phyloP scores from a whole-genome alignment of 139 green algal genomes.

The Ettlia oleoabundans region DNA sequence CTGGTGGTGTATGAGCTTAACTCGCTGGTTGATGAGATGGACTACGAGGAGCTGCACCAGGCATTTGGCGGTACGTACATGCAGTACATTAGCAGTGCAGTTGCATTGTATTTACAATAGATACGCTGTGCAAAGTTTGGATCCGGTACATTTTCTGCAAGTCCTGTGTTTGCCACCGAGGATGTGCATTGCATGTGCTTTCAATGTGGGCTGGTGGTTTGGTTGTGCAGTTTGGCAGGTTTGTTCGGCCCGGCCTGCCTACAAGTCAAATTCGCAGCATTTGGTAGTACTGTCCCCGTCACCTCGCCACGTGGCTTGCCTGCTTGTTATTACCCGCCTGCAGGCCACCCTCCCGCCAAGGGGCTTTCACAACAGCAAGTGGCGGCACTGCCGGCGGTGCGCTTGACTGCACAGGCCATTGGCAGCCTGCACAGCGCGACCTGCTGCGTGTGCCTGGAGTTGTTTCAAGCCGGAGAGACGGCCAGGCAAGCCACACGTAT shows the following conservation, averaged over 20 bases:
- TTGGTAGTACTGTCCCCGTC: too few species aligned
- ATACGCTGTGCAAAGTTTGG: too few species aligned
- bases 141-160: too few species aligned
- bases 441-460: not conserved
- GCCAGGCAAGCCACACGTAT: not conserved
- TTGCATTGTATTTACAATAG: too few species aligned
- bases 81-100: not conserved
- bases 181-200: too few species aligned
- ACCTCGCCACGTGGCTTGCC: too few species aligned
- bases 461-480: not conserved
- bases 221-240: too few species aligned
- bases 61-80: not conserved
- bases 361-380: not conserved
- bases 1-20: constrained; percentile 27
- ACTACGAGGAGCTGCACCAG: constrained; percentile 10
- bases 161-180: too few species aligned
- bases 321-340: not conserved
- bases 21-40: constrained; percentile 7
- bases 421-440: not conserved
- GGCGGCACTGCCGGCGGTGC: not conserved
- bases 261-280: not conserved
- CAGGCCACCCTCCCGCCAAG: constrained; percentile 12
- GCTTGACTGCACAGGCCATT: not conserved
- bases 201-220: too few species aligned
- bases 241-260: too few species aligned